These are phyloP conservation scores for Cutaneotrichosporon daszewskae DNA, from an alignment of 1,284 basidiomycete genomes.

Conservation along the genomic window DNA sequence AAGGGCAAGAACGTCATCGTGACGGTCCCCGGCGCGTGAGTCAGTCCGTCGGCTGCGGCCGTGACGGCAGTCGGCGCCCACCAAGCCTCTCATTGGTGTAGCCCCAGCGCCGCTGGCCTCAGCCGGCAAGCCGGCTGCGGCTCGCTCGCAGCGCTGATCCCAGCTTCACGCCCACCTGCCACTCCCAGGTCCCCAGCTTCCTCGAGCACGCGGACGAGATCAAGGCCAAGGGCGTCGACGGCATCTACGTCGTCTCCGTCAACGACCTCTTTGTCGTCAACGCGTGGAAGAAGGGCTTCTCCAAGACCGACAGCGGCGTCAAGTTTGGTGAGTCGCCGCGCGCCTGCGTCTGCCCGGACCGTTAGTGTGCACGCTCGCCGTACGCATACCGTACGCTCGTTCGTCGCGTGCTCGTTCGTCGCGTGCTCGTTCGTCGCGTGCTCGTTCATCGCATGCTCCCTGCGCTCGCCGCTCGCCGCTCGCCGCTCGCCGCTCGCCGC, in stretches of 20 bases:
- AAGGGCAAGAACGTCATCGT: conserved; percentile 67
- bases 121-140: too few species aligned
- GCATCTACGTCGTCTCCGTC: conserved; percentile 63
- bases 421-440: too few species aligned
- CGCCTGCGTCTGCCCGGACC: neutral
- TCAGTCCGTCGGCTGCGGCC: too few species aligned
- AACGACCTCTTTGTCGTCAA: conserved; percentile 61
- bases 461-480: too few species aligned
- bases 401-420: neutral
- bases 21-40: conserved; percentile 44
- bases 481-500: too few species aligned
- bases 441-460: too few species aligned
- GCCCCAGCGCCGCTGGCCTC: too few species aligned
- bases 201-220: conserved; percentile 59
- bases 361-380: too few species aligned
- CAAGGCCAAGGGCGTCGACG: conserved; percentile 62
- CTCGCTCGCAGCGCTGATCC: conserved; percentile 1
- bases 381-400: neutral
- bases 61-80: too few species aligned
- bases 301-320: conserved; percentile 38
- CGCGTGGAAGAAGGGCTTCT: conserved; percentile 66
- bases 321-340: conserved; percentile 37
- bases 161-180: conserved; percentile 57
- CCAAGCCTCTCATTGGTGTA: too few species aligned
- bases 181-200: conserved; percentile 60